These are phyloP conservation scores for Alternaria arborescens DNA, from an alignment of 2,329 filamentous ascomycete species.

Conservation along the genomic window DNA sequence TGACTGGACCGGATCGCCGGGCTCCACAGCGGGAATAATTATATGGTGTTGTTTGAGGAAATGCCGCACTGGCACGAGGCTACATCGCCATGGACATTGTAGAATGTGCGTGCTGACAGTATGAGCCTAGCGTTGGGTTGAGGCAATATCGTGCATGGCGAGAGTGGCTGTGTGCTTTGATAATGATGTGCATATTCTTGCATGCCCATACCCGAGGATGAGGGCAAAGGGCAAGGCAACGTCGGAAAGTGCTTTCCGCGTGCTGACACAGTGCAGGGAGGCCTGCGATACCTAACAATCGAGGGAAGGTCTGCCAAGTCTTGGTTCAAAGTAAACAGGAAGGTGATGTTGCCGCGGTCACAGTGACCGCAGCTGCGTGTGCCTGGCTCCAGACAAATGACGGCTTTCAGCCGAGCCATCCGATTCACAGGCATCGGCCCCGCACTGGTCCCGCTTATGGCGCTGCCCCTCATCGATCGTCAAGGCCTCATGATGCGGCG, in stretches of 20 bases:
- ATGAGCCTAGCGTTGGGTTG: conserved; percentile 1
- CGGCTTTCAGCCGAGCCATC: conserved; percentile 31
- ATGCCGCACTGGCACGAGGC: conserved; percentile 16
- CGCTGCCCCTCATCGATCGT: conserved; percentile 35
- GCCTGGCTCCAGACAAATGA: conserved; percentile 6
- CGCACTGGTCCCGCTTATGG: conserved; percentile 20
- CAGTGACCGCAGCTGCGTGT: conserved; percentile 16
- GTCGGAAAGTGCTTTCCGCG: conserved; percentile 13
- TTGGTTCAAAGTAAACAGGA: conserved; percentile 30
- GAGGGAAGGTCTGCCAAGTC: conserved; percentile 10
- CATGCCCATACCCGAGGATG: conserved; percentile 5
- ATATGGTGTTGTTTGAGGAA: conserved; percentile 19
- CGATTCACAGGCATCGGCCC: conserved; percentile 31
- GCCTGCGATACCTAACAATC: background rate
- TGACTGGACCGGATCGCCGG: conserved; percentile 22
- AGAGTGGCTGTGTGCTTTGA: conserved; percentile 15
- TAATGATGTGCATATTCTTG: conserved; percentile 7
- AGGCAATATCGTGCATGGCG: conserved; percentile 5
- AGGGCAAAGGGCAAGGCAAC: background rate
- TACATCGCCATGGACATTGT: background rate
- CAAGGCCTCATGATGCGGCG: conserved; percentile 36
- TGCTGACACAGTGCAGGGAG: conserved; percentile 13
- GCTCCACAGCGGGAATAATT: conserved; percentile 22
- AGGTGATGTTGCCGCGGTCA: conserved; percentile 25
- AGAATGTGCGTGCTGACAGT: conserved; percentile 6